A percentile compares a stretch with the other conserved stretches of the same genome.
Conservation (phyloP, 2,329 filamentous ascomycete species). For the Atkinsonella hypoxylon region DNA sequence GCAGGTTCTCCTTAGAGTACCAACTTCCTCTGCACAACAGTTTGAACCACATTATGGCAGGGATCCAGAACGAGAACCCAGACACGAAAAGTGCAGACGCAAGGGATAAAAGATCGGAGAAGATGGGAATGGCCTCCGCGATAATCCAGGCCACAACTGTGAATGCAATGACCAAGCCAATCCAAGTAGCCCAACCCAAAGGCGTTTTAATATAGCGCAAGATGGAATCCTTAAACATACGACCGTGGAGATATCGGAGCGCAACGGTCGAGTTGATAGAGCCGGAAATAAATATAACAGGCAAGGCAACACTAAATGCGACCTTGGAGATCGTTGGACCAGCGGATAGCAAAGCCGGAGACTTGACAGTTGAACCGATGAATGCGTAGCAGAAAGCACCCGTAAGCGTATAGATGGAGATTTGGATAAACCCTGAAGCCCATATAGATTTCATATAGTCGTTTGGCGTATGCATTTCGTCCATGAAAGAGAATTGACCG, state of each 20-base stretch:
- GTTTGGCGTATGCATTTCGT: constrained; percentile 29
- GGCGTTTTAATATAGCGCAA: constrained; percentile 26
- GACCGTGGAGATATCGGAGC: constrained; percentile 26
- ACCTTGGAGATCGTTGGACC: constrained; percentile 44
- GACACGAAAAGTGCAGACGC: constrained; percentile 34
- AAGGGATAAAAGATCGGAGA: constrained; percentile 48
- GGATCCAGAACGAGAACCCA: constrained; percentile 12
- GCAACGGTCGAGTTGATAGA: constrained; percentile 43
- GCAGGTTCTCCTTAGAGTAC: constrained; percentile 15
- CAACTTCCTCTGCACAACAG: constrained; percentile 12
- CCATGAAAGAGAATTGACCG: constrained; percentile 32
- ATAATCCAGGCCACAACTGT: constrained; percentile 57
- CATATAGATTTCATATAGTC: constrained; percentile 36
- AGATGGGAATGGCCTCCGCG: constrained; percentile 58
- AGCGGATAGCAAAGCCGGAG: constrained; percentile 52
- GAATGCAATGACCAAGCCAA: constrained; percentile 38
- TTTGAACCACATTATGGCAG: constrained; percentile 14
- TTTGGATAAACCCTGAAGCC: constrained; percentile 44
- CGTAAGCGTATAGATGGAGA: constrained; percentile 48
- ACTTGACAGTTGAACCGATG: constrained; percentile 44
- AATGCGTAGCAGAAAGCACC: constrained; percentile 54
- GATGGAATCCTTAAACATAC: constrained; percentile 22
- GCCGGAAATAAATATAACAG: constrained; percentile 57
- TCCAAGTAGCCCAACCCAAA: constrained; percentile 37
- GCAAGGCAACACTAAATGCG: constrained; percentile 52